Evolutionary conservation across 192 early-diverging fungal species (phyloP).

Genomic region (Gryganskiella cystojenkinii): DNA sequence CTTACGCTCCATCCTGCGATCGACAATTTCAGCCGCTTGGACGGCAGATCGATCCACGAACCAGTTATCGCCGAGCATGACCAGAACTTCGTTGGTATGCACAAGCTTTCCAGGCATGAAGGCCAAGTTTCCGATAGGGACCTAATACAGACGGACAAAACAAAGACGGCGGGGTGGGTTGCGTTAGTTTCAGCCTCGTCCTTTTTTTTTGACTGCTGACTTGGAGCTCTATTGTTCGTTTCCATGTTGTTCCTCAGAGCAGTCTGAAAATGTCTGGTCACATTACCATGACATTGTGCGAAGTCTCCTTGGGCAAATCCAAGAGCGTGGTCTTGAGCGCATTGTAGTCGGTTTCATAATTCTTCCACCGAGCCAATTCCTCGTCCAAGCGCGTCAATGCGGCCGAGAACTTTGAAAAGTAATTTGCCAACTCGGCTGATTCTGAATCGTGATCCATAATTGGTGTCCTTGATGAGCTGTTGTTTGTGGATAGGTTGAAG

Average conservation of each 20-base stretch:
- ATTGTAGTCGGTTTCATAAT: conserved; percentile 67
- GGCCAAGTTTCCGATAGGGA: conserved; percentile 87
- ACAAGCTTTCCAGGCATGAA: conserved; percentile 89
- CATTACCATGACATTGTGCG: conserved; percentile 68
- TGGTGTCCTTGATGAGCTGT: not conserved
- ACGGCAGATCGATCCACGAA: conserved; percentile 83
- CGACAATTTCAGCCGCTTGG: conserved; percentile 79
- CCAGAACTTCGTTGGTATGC: conserved; percentile 93
- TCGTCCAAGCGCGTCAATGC: conserved; percentile 52
- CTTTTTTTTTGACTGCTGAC: not conserved
- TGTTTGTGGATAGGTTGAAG: not conserved
- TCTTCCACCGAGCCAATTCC: conserved; percentile 62
- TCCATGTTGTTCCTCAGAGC: no score
- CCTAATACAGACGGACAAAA: conserved; percentile 47
- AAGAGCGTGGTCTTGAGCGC: conserved; percentile 58
- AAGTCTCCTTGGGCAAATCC: conserved; percentile 58
- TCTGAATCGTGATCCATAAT: conserved; percentile 49
- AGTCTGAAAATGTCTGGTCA: no score
- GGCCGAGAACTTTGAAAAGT: conserved; percentile 53
- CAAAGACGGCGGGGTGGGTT: not conserved
- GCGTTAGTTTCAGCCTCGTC: not conserved
- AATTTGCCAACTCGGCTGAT: conserved; percentile 29
- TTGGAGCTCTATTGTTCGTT: no score
- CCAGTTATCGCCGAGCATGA: conserved; percentile 93
- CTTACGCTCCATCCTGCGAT: conserved; percentile 76